phyloP scores from a whole-genome alignment of 495 filamentous ascomycete species.

The Aspergillus panamensis region DNA sequence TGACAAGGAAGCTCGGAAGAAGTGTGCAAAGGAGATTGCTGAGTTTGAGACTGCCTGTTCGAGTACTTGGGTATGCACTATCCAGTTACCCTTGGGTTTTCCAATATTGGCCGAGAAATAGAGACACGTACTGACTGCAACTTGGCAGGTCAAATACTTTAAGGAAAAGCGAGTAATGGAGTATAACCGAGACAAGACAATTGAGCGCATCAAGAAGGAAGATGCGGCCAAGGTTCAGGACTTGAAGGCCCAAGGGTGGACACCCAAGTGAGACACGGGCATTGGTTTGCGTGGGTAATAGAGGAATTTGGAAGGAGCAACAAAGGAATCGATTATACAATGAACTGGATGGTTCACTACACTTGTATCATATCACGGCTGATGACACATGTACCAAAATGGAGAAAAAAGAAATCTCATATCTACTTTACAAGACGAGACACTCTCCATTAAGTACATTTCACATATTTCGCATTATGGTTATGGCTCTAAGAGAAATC shows the following conservation, averaged over 20 bases:
- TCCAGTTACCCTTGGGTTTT: slow-evolving; percentile 9
- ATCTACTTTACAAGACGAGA: neutral
- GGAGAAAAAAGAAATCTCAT: neutral
- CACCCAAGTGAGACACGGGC: slow-evolving; percentile 20
- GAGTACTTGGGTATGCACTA: slow-evolving; percentile 67
- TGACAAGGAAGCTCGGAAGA: slow-evolving; percentile 56
- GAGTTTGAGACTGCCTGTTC: slow-evolving; percentile 76
- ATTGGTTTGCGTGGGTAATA: neutral
- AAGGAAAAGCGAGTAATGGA: slow-evolving; percentile 94
- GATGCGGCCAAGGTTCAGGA: slow-evolving; percentile 59
- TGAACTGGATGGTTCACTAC: slow-evolving; percentile 1
- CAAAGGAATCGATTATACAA: neutral
- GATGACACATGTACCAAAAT: slow-evolving; percentile 10
- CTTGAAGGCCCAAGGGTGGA: slow-evolving; percentile 47
- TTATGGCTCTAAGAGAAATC: neutral
- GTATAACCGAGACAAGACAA: slow-evolving; percentile 71
- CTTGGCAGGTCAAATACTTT: slow-evolving; percentile 84
- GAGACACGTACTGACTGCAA: slow-evolving; percentile 16
- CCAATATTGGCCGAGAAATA: neutral
- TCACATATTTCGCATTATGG: slow-evolving; percentile 5
- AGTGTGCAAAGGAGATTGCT: slow-evolving; percentile 62
- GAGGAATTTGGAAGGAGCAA: neutral
- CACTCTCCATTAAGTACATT: neutral
- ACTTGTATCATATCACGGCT: slow-evolving; percentile 20
- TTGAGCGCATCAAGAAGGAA: slow-evolving; percentile 75